Base-by-base conservation (phyloP, 2,329 filamentous ascomycete species). In the Cercospora beticola region DNA sequence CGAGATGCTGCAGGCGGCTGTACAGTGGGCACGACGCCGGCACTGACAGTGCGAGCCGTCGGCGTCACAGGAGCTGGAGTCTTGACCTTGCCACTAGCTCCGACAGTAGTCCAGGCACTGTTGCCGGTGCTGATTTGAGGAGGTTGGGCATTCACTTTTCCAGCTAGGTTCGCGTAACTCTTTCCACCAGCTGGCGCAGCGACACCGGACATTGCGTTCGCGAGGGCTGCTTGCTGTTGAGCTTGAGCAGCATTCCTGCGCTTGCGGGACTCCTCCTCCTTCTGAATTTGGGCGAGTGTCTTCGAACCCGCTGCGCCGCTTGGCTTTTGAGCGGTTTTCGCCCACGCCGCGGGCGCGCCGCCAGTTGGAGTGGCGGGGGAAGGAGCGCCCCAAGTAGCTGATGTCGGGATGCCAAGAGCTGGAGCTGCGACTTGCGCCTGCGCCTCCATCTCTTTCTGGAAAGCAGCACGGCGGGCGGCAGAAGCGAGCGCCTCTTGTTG, bases 281-380 rank as follows among this genome's bases (percentile, higher is more conserved):
- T 94, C 79, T 98, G 95, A 68, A 99, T 98, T 74, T 98, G 94
- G 26, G 93, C 92, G 56, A 98, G 85, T 0, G 93, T 97, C 86
- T 97, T 97, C 84, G 96, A 95, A 10, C 82, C 83, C 79, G 75
- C 56, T 31, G 80, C 78, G 46, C 80, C 78, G 52, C 80, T 77
- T 43, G 84, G 78, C 75, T 87, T 90, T 65, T 79, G 83, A 68
- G 83, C 80, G 2, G 89, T 88, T 80, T 92, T 92, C 18, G 86
- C 82, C 91, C 91, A 93, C 0, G 90, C 88, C 14, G 82, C 82
- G 33, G 79, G 75, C 61, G 74, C 78, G 61, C 83, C 78, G 10
- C 71, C 82, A n/a, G 74, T 73, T n/a, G 88, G 82, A 7, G 87
- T 87, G 7, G 88, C 87, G 2, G 92, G 92, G 67, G 81, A 85